Base-by-base conservation (phyloP, 768 basidiomycete genomes). In the Filobasidium wieringae region DNA sequence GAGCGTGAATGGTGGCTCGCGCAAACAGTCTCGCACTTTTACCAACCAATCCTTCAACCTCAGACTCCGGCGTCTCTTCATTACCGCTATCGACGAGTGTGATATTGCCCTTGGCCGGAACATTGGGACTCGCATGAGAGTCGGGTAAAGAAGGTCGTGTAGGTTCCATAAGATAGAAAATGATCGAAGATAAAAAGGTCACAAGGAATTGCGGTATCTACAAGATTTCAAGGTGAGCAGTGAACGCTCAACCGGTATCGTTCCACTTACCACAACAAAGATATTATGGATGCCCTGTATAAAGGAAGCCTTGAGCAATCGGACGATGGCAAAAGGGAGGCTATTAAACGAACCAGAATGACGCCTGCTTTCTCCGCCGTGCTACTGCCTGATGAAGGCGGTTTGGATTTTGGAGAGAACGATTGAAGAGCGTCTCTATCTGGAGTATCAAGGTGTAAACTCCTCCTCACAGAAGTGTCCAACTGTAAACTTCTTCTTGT, bases 241-340 rank as follows among this genome's bases (percentile, higher is more conserved):
- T 15, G n/a, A 17, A 4, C 24, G 1, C 17, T 34, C 24, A 26
- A 15, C n/a, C 27, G 19, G 45, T 14, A 5, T 27, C 12, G 4
- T 30, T n/a, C 7, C 12, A 55, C 63, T 56, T 37, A 66, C 60
- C 58, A 96, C 93, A 61, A 97, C 78, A 73, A 87, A 93, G 58
- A 95, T 81, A 67, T 95, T 96, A 74, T 96, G 91, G 53, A 96
- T 93, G 37, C 93, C 91, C 88, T 90, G 60, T 27, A 50, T 6
- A 47, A 45, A 39, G 24, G 37, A 40, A 36, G n/a, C n/a, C 19
- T 37, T 57, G 24, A 11, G 3, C 22, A 40, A 22, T 4, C 22
- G 3, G 22, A 4, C 37, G 22, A 11, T 4, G 3, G 11, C 37
- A 11, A 15, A 40, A 5, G 5, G 37, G 15, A 4, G 37, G 37